These are phyloP conservation scores for Abrus precatorius DNA, from an alignment of 306 rosid species.

Conservation along the genomic window DNA sequence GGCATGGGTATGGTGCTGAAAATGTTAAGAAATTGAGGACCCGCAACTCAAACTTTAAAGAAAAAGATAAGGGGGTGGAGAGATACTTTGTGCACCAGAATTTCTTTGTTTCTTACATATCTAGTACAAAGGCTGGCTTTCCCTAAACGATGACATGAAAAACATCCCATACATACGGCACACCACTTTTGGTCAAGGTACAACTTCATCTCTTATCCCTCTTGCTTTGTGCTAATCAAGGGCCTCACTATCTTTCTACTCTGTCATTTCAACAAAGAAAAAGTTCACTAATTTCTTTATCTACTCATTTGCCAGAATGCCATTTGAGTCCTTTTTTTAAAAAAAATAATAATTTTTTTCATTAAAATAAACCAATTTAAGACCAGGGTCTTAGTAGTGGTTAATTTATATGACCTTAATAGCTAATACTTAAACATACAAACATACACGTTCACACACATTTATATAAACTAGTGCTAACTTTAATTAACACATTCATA, in stretches of 20 bases:
- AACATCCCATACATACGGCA: slow-evolving; percentile 55
- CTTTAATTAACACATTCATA: no score
- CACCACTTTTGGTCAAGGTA: slow-evolving; percentile 50
- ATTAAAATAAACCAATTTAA: no score
- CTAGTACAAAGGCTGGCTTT: slow-evolving; percentile 48
- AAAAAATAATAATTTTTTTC: no score
- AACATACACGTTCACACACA: no score
- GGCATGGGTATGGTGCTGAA: slow-evolving; percentile 60
- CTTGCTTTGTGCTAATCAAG: slow-evolving; percentile 29
- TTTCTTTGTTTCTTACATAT: slow-evolving; percentile 44
- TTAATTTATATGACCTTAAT: no score
- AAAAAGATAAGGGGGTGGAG: slow-evolving; percentile 23
- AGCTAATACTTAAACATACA: no score
- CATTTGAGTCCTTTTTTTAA: neutral
- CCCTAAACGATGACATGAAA: slow-evolving; percentile 50
- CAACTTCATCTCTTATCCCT: slow-evolving; percentile 19
- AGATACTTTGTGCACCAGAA: slow-evolving; percentile 42
- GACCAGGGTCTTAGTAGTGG: no score
- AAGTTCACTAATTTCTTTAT: neutral
- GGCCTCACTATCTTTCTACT: slow-evolving; percentile 28
- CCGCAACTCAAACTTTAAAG: slow-evolving; percentile 44
- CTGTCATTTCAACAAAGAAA: slow-evolving; percentile 38
- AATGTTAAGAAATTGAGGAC: slow-evolving; percentile 40
- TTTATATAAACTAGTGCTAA: no score
- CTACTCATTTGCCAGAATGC: neutral